A percentile compares a stretch with the other conserved stretches of the same genome.
phyloP scores from a whole-genome alignment of 768 basidiomycete genomes.

The Cubamyces sp. region DNA sequence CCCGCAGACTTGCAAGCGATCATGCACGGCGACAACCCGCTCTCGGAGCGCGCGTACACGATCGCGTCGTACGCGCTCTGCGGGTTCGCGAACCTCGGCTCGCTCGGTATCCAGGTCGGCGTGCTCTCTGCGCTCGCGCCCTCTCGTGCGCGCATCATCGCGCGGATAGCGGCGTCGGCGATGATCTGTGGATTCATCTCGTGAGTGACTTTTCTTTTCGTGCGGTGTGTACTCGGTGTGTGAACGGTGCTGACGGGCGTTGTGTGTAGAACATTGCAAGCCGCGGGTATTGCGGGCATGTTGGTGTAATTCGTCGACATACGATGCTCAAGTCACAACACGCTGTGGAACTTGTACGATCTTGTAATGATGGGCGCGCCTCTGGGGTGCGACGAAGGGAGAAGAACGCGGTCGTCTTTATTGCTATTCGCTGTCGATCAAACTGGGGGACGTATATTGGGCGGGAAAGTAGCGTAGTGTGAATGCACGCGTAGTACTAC shows the following conservation, averaged over 20 bases:
- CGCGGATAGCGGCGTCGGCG: conserved; percentile 66
- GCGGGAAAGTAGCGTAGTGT: no score
- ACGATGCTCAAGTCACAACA: not conserved
- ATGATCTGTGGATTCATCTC: conserved; percentile 74
- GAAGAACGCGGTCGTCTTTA: not conserved
- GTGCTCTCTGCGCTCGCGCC: conserved; percentile 74
- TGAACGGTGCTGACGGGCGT: not conserved
- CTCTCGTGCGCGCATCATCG: conserved; percentile 69
- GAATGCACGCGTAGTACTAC: no score
- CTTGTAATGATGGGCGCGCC: not conserved
- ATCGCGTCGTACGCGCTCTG: conserved; percentile 89
- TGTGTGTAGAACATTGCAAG: conserved; percentile 33
- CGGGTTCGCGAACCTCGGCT: conserved; percentile 88
- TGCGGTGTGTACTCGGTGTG: not conserved
- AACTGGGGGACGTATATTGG: not conserved
- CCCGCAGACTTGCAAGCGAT: conserved; percentile 51
- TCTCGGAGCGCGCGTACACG: conserved; percentile 75
- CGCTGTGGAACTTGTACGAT: not conserved
- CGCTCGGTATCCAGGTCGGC: conserved; percentile 85
- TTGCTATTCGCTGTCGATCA: not conserved
- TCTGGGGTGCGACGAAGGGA: not conserved
- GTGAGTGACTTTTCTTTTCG: conserved; percentile 26
- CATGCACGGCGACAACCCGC: conserved; percentile 49
- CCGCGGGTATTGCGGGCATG: conserved; percentile 38
- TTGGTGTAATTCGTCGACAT: conserved; percentile 25